Evolutionary conservation across 208 protist genomes (phyloP).

Genomic region (Acanthamoeba castellanii): DNA sequence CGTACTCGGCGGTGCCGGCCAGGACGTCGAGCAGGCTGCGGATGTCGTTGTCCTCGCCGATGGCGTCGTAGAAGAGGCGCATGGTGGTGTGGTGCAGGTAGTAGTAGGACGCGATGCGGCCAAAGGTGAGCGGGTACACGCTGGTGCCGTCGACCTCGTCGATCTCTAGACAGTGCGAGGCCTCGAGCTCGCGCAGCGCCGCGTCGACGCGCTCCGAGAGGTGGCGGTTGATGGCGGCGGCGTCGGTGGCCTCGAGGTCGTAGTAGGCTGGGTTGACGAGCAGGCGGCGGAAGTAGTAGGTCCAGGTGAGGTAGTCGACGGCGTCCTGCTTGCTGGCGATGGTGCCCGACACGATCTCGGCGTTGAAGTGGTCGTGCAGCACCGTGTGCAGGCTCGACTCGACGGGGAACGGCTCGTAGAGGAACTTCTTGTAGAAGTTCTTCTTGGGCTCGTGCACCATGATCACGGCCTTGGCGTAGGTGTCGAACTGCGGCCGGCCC

Average conservation of each 20-base stretch:
- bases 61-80: slow-evolving; percentile 92
- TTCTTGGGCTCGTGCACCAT: slow-evolving; percentile 98
- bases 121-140: slow-evolving; percentile 91
- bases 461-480: slow-evolving; percentile 96
- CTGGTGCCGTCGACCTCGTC: slow-evolving; percentile 64
- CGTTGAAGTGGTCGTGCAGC: slow-evolving; percentile 99
- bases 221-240: slow-evolving; percentile 77
- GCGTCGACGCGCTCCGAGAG: slow-evolving; percentile 84
- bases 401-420: slow-evolving; percentile 99
- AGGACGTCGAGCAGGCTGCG: slow-evolving; percentile 90
- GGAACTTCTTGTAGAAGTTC: slow-evolving; percentile 99
- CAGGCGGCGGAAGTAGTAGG: slow-evolving; percentile 98
- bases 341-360: slow-evolving; percentile 97
- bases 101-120: slow-evolving; percentile 98
- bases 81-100: slow-evolving; percentile 98
- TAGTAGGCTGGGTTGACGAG: slow-evolving; percentile 99
- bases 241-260: slow-evolving; percentile 93
- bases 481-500: slow-evolving; percentile 98
- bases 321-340: slow-evolving; percentile 96
- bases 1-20: slow-evolving; percentile 96
- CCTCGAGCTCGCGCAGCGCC: slow-evolving; percentile 65
- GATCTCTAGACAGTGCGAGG: slow-evolving; percentile 75
- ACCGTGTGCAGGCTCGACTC: slow-evolving; percentile 96
- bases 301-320: slow-evolving; percentile 99
- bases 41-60: slow-evolving; percentile 84